A percentile compares a stretch with the other conserved stretches of the same genome.
Conservation (phyloP, 257 asterid species). For the Perilla frutescens region DNA sequence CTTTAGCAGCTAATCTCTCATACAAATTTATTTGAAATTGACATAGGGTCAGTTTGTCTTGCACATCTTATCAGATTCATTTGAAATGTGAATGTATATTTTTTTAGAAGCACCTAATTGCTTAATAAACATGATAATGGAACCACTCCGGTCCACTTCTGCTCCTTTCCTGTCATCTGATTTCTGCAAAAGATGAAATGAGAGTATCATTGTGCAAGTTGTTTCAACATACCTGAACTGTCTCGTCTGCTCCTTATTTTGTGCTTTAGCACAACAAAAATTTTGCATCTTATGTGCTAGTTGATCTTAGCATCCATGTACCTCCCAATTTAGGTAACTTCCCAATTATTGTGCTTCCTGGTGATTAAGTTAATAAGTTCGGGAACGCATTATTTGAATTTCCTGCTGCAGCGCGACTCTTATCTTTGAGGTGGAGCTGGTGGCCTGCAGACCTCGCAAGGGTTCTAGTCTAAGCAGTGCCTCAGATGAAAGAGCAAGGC, state of each 20-base stretch:
- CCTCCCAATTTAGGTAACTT: no score
- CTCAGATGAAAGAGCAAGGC: conserved; percentile 90
- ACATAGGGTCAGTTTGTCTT: no score
- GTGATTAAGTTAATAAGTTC: conserved; percentile 11
- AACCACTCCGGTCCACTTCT: neutral
- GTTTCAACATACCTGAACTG: neutral
- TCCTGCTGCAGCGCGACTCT: conserved; percentile 75
- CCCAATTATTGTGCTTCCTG: neutral
- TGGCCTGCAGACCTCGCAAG: conserved; percentile 91
- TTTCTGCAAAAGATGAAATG: no score
- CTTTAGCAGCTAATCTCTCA: no score
- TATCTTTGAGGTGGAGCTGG: conserved; percentile 93
- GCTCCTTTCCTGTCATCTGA: neutral
- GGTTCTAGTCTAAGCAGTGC: conserved; percentile 89
- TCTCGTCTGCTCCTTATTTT: no score
- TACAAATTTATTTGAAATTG: no score
- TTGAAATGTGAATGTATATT: neutral
- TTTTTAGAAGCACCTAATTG: neutral
- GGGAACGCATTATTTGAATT: conserved; percentile 15
- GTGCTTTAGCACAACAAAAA: no score
- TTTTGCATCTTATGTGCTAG: neutral
- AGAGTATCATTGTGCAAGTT: neutral
- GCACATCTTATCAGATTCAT: neutral
- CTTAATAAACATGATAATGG: neutral
- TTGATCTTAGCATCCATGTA: neutral